phyloP scores from a whole-genome alignment of 768 basidiomycete genomes.

The Tulasnella sp. region DNA sequence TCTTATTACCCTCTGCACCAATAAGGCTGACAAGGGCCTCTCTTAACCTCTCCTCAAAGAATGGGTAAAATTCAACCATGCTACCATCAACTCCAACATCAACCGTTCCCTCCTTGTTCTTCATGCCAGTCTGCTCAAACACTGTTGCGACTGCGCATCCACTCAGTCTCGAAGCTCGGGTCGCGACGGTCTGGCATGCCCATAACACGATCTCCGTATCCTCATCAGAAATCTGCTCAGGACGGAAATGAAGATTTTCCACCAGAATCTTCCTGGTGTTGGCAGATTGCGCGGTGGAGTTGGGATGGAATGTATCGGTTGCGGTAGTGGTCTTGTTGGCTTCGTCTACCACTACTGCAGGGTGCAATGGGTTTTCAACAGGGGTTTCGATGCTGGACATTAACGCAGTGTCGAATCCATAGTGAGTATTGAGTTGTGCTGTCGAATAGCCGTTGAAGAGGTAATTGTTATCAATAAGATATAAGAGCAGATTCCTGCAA shows the following conservation, averaged over 20 bases:
- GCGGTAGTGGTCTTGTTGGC: conserved; percentile 19
- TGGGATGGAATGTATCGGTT: conserved; percentile 1
- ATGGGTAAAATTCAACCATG: conserved; percentile 84
- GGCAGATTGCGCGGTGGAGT: conserved; percentile 4
- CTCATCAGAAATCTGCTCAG: conserved; percentile 36
- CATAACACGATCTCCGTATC: conserved; percentile 63
- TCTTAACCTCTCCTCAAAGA: conserved; percentile 62
- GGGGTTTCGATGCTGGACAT: conserved; percentile 73
- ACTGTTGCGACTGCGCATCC: conserved; percentile 80
- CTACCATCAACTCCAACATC: conserved; percentile 90
- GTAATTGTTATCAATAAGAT: conserved; percentile 26
- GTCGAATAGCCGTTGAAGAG: conserved; percentile 76
- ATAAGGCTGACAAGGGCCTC: conserved; percentile 62
- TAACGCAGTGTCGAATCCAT: conserved; percentile 89
- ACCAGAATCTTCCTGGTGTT: conserved; percentile 40
- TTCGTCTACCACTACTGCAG: conserved; percentile 19
- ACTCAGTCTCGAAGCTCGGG: conserved; percentile 70
- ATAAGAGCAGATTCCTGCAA: conserved; percentile 65
- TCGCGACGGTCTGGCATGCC: conserved; percentile 63
- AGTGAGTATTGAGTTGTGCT: conserved; percentile 64
- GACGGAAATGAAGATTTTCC: conserved; percentile 43
- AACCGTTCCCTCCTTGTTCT: conserved; percentile 33
- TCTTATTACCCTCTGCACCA: conserved; percentile 65
- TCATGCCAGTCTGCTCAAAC: conserved; percentile 59
- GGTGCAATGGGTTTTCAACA: conserved; percentile 11